A percentile compares a stretch with the other conserved stretches of the same genome.
These are phyloP conservation scores for Hyphodiscus sp. DNA, from an alignment of 2,329 filamentous ascomycete genomes.

Conservation along the genomic window DNA sequence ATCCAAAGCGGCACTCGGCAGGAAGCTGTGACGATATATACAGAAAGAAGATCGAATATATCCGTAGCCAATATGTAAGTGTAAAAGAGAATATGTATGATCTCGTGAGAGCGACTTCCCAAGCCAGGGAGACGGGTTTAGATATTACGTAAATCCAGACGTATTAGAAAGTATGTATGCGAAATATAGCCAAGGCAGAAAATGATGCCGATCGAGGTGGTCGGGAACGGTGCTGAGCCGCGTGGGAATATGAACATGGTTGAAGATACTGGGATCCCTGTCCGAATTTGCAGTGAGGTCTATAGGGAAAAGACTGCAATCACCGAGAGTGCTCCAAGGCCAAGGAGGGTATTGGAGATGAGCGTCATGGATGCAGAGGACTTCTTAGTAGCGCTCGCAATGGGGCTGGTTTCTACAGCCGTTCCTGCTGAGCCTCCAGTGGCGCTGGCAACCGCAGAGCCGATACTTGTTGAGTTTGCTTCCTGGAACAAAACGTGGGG, in stretches of 20 bases:
- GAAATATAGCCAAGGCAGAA: conserved; percentile 7
- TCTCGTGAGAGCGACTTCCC: background rate
- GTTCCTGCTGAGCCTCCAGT: conserved; percentile 2
- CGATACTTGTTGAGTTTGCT: conserved; percentile 9
- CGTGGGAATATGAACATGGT: conserved; percentile 1
- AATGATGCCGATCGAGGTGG: conserved; percentile 1
- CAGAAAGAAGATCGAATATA: background rate
- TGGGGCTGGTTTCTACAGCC: conserved; percentile 1
- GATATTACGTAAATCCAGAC: conserved; percentile 27
- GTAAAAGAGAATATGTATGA: background rate
- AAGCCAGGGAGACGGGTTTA: background rate
- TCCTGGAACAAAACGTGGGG: conserved; percentile 25
- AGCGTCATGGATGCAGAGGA: conserved; percentile 12
- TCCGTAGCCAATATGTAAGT: background rate
- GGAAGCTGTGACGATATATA: background rate
- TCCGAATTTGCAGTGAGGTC: background rate
- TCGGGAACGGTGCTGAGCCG: background rate
- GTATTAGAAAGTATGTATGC: conserved; percentile 21
- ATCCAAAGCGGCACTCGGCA: background rate
- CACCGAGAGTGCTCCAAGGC: conserved; percentile 15
- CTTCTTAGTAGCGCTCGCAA: conserved; percentile 14
- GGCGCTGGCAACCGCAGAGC: background rate
- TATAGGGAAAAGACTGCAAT: conserved; percentile 20
- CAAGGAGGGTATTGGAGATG: conserved; percentile 15
- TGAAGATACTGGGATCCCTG: background rate